phyloP scores from a whole-genome alignment of 495 filamentous ascomycete species.

The Immersiella caudata region DNA sequence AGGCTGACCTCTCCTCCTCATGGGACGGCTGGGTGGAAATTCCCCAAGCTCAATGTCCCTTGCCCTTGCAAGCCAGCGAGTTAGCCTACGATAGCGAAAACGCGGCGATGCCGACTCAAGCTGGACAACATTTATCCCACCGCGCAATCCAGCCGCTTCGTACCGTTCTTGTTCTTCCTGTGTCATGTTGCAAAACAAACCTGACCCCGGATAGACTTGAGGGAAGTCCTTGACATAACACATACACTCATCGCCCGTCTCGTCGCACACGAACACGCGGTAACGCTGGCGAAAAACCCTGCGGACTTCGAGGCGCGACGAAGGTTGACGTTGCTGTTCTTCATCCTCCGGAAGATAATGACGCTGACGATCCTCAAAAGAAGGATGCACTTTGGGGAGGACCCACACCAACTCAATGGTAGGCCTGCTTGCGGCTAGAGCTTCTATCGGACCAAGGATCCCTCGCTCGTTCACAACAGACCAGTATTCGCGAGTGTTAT shows the following conservation, averaged over 20 bases:
- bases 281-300: background rate
- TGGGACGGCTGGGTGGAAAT: background rate
- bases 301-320: background rate
- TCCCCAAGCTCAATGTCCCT: background rate
- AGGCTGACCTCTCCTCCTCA: too few relatives aligned
- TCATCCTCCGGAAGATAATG: background rate
- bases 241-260: background rate
- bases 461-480: constrained; percentile 2
- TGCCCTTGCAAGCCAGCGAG: background rate
- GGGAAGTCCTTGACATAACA: background rate
- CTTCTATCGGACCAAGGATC: background rate
- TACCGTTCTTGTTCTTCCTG: background rate
- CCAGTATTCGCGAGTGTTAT: background rate
- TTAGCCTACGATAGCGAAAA: background rate
- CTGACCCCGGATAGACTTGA: background rate
- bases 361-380: background rate
- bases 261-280: background rate
- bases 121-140: background rate
- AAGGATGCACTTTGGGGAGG: background rate
- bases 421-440: background rate
- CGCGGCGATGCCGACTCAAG: background rate
- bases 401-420: background rate
- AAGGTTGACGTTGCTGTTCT: background rate
- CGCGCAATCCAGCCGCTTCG: background rate
- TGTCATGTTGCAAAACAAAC: background rate